Evolutionary conservation across 2,329 filamentous ascomycete species (phyloP).

Genomic region (Diaporthe batatas): DNA sequence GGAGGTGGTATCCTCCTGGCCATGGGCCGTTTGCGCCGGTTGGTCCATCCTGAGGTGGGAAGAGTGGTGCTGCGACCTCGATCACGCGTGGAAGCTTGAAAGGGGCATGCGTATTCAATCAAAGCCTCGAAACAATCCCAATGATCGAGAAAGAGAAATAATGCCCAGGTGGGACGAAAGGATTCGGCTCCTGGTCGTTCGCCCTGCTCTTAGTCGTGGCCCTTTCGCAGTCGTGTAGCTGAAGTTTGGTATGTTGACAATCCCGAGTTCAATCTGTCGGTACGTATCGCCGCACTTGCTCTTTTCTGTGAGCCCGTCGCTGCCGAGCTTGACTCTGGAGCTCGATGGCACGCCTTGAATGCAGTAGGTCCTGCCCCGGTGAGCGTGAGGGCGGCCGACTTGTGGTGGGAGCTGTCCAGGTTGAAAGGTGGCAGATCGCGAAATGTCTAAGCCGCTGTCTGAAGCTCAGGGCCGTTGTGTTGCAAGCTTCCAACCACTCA

Average conservation of each 20-base stretch:
- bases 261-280: constrained; percentile 11
- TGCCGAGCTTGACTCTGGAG: constrained; percentile 19
- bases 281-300: constrained; percentile 21
- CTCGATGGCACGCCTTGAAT: constrained; percentile 19
- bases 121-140: not conserved
- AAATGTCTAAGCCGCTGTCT: constrained; percentile 26
- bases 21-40: constrained; percentile 38
- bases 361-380: constrained; percentile 14
- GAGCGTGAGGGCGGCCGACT: constrained; percentile 20
- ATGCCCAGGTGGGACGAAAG: not conserved
- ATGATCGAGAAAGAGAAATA: not conserved
- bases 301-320: constrained; percentile 10
- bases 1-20: constrained; percentile 48
- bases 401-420: constrained; percentile 5
- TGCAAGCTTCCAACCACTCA: constrained; percentile 27
- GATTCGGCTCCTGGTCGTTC: not conserved
- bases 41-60: constrained; percentile 35
- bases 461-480: constrained; percentile 21
- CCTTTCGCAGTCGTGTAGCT: constrained; percentile 5
- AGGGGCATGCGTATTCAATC: not conserved
- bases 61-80: not conserved
- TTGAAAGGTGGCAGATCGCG: constrained; percentile 24
- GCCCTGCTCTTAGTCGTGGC: not conserved
- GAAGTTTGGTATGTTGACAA: constrained; percentile 14
- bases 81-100: not conserved